Evolutionary conservation across 1,139 yeast species (phyloP).

Genomic region (Cylindricascospora bacillispora): DNA sequence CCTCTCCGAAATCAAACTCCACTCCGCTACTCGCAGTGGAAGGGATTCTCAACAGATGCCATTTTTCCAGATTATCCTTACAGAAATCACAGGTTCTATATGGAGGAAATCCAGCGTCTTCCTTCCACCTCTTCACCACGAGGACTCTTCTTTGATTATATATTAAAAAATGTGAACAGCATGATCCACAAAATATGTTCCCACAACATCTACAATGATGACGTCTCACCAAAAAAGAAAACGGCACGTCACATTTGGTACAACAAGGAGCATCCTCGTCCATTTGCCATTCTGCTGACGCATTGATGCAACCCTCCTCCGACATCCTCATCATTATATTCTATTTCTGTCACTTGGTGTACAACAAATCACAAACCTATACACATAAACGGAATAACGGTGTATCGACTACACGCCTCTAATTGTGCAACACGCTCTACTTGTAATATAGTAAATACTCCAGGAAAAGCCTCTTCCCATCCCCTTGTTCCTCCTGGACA

Average conservation of each 20-base stretch:
- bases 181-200: slow-evolving; percentile 21
- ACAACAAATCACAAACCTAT: no score
- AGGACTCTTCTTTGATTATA: slow-evolving; percentile 30
- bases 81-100: slow-evolving; percentile 20
- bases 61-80: slow-evolving; percentile 1
- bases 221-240: slow-evolving; percentile 59
- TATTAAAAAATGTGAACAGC: slow-evolving; percentile 17
- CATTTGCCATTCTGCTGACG: slow-evolving; percentile 60
- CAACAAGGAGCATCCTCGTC: slow-evolving; percentile 55
- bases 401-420: no score
- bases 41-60: not conserved
- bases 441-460: no score
- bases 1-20: no score
- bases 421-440: no score
- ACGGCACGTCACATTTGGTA: slow-evolving; percentile 43
- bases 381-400: no score
- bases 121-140: slow-evolving; percentile 75
- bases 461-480: no score
- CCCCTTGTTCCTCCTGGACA: no score
- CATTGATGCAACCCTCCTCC: slow-evolving; percentile 11
- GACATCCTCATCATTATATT: no score
- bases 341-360: no score
- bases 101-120: slow-evolving; percentile 37
- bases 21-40: no score
- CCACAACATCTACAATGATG: slow-evolving; percentile 69